Evolutionary conservation across 176 grass and related monocot genomes (phyloP), one percentile per base, ranked within the genome.

Genomic region (Saccharum officinarum): DNA sequence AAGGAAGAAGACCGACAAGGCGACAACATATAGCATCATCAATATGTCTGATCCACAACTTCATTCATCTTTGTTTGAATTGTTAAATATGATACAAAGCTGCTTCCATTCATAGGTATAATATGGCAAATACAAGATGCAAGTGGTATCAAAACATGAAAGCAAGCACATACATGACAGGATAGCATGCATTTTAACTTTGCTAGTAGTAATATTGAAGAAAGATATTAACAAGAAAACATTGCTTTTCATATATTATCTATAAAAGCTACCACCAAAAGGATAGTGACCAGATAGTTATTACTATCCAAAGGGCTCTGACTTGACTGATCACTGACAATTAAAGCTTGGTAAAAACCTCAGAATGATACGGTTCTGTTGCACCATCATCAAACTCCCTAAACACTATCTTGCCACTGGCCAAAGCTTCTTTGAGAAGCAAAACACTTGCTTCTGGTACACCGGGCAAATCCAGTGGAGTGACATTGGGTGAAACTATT

Each of bases 381-480:
- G 49, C 49, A 52, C 16, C 49, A 52, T 50, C 15, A 50, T 52
- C 49, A 6, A 18, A 52, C 49, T 52, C 49, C 49, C 49, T 52
- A 5, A 76, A 37, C 22, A 76, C 12, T 59, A 87, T 68, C 62
- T 81, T 46, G 38, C 70, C 85, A 75, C 30, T 47, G 1, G 49
- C 26, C 1, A 10, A 61, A 69, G 75, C 65, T 33, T 46, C 55
- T 62, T 23, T 25, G 8, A 86, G 15, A 57, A 22, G 6, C 52
- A 57, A 57, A 22, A 20, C 7, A 0, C 0, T 20, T 22, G 52
- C 52, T 22, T 57, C 17, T 22, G 18, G 52, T 57, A 57, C 52
- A 57, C 52, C 52, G 52, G 7, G 18, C 18, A 7, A 57, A 22
- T 57, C 52, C 18, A 57, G 18, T 57, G 18, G 18, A 57, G 7